Evolutionary conservation across 2,329 filamentous ascomycete species (phyloP).

Genomic region (Tolypocladium amazonense): DNA sequence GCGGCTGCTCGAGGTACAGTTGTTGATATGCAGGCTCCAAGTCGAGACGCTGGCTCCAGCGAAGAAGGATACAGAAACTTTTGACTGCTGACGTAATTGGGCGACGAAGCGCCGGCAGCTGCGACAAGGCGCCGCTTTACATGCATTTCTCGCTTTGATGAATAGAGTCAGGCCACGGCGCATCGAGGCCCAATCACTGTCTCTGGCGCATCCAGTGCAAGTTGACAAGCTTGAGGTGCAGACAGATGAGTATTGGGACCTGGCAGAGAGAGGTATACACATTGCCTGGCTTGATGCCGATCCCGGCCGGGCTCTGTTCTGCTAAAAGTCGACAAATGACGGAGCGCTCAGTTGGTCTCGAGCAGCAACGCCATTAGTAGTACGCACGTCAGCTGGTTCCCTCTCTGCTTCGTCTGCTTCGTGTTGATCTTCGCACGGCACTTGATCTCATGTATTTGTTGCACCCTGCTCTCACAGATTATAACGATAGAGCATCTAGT

Average conservation of each 20-base stretch:
- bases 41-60: background rate
- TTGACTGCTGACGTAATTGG: constrained; percentile 11
- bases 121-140: background rate
- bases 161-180: background rate
- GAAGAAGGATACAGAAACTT: constrained; percentile 7
- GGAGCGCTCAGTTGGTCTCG: background rate
- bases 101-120: background rate
- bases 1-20: constrained; percentile 1
- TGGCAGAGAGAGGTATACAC: background rate
- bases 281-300: background rate
- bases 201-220: background rate
- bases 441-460: no score
- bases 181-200: background rate
- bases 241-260: background rate
- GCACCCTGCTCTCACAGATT: no score
- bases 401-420: no score
- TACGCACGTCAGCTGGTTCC: no score
- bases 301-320: background rate
- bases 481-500: no score
- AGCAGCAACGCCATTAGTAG: no score
- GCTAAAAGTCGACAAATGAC: background rate
- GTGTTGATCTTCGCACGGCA: no score
- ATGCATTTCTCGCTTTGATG: background rate
- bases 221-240: background rate
- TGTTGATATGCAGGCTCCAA: background rate